A percentile compares a stretch with the other conserved stretches of the same genome.
Conservation (phyloP, 768 basidiomycete species). For the Cubamyces sp. region DNA sequence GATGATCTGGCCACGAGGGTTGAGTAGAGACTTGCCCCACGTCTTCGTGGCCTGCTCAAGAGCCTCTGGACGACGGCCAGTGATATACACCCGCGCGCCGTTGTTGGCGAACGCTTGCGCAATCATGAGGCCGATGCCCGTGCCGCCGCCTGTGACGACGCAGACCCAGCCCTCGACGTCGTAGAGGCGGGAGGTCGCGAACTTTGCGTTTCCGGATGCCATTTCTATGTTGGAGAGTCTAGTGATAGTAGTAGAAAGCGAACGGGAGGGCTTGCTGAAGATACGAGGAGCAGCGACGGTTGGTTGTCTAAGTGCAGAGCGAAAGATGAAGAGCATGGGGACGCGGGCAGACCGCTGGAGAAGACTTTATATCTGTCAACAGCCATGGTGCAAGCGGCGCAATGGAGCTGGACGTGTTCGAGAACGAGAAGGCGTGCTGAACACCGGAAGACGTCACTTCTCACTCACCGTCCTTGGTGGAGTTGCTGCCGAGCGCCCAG, state of each 20-base stretch:
- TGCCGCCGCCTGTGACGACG: slow-evolving; percentile 37
- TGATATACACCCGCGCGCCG: slow-evolving; percentile 48
- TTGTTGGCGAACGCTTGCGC: slow-evolving; percentile 46
- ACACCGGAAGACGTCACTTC: slow-evolving; percentile 7
- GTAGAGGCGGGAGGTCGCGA: slow-evolving; percentile 31
- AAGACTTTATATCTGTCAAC: background rate
- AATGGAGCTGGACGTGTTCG: slow-evolving; percentile 1
- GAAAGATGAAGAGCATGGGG: slow-evolving; percentile 16
- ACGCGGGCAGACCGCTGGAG: background rate
- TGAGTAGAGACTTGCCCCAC: slow-evolving; percentile 32
- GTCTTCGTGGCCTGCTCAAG: slow-evolving; percentile 35
- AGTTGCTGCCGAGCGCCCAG: background rate
- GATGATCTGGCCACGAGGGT: slow-evolving; percentile 37
- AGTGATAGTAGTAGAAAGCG: slow-evolving; percentile 1
- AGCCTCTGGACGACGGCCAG: slow-evolving; percentile 39
- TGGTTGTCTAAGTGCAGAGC: slow-evolving; percentile 8
- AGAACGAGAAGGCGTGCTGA: background rate
- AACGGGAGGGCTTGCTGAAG: background rate
- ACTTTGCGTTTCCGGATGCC: slow-evolving; percentile 27
- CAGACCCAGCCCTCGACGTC: slow-evolving; percentile 36
- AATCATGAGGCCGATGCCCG: slow-evolving; percentile 50
- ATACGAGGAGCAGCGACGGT: background rate
- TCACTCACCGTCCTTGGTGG: slow-evolving; percentile 3
- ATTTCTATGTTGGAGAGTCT: slow-evolving; percentile 4
- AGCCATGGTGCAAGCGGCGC: background rate